phyloP scores from a whole-genome alignment of 768 basidiomycete species.

The Myochromella boudieri region DNA sequence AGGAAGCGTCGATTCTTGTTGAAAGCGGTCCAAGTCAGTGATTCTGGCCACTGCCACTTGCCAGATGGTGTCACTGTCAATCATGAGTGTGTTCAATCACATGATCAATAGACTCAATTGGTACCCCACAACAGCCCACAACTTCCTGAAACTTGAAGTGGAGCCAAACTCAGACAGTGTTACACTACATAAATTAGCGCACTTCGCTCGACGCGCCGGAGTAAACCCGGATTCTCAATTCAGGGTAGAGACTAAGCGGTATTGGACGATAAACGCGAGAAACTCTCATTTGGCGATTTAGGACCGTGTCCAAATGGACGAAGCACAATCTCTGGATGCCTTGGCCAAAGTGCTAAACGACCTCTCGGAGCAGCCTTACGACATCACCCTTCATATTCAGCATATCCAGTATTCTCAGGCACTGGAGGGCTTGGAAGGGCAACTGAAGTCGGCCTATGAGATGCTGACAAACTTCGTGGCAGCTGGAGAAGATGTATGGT shows the following conservation, averaged over 20 bases:
- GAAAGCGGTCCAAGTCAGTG: too few relatives aligned
- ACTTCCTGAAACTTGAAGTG: too few relatives aligned
- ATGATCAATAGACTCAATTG: too few relatives aligned
- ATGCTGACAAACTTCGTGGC: slow-evolving; percentile 65
- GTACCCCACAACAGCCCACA: too few relatives aligned
- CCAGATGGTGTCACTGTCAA: background rate
- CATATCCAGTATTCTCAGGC: slow-evolving; percentile 64
- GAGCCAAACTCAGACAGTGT: too few relatives aligned
- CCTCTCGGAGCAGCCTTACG: slow-evolving; percentile 58
- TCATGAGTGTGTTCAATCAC: too few relatives aligned
- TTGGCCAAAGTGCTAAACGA: slow-evolving; percentile 58
- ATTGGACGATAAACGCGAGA: background rate
- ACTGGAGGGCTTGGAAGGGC: slow-evolving; percentile 55
- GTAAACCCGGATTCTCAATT: too few relatives aligned
- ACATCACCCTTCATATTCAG: slow-evolving; percentile 62
- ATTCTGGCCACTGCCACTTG: too few relatives aligned
- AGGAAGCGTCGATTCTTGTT: too few relatives aligned
- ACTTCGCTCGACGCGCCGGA: too few relatives aligned
- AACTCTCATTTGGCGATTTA: slow-evolving; percentile 2
- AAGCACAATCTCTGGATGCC: slow-evolving; percentile 61
- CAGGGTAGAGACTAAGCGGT: background rate
- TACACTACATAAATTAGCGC: too few relatives aligned
- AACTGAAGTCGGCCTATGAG: slow-evolving; percentile 61
- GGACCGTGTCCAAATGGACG: slow-evolving; percentile 45
- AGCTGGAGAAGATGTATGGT: slow-evolving; percentile 71